Base-by-base conservation (phyloP, 2,329 filamentous ascomycete genomes). In the Hypoxylon rubiginosum region DNA sequence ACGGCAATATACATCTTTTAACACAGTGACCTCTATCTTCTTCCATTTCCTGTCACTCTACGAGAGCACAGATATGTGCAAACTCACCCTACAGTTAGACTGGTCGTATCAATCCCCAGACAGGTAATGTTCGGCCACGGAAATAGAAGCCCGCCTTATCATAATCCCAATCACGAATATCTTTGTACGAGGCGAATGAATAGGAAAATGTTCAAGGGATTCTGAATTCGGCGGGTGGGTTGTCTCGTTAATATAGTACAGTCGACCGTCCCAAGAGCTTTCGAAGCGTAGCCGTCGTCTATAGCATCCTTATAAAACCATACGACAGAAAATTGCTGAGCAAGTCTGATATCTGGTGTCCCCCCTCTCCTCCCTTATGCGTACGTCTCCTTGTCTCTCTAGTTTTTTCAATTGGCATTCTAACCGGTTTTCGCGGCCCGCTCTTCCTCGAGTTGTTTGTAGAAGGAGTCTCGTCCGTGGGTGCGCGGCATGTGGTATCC, bases 401-500 rank as follows among this genome's bases (percentile, higher is more conserved):
- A 30, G n/a, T 10, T 41, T 10, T 64, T 26, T 49, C 39, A 19
- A 43, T 43, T 43, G 39, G n/a, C 15, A n/a, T 17, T 54, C 60
- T 72, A 73, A 45, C 64, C 66, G 13, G 60, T 62, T 70, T 68
- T 76, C 7, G 77, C 79, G 60, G 84, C 84, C 64, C 86, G 85
- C 79, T 87, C 79, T 73, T 83, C 82, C 82, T 89, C 87, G 67
- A 88, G 80, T 79, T 86, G 82, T 79, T 79, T 78, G 82, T 88
- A 88, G 84, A 82, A 84, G 78, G 79, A 80, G 80, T 89, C 87
- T 76, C 87, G 86, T 70, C 82, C 82, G 75, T 83, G 78, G 75
- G 85, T 88, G 78, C 86, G 86, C 72, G 86, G 87, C 75, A 88
- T 80, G 81, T 89, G 87, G 82, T 77, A 89, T 78, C 87, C 86